These are phyloP conservation scores for Tremella mesenterica DNA, from an alignment of 768 basidiomycete species.

Conservation along the genomic window DNA sequence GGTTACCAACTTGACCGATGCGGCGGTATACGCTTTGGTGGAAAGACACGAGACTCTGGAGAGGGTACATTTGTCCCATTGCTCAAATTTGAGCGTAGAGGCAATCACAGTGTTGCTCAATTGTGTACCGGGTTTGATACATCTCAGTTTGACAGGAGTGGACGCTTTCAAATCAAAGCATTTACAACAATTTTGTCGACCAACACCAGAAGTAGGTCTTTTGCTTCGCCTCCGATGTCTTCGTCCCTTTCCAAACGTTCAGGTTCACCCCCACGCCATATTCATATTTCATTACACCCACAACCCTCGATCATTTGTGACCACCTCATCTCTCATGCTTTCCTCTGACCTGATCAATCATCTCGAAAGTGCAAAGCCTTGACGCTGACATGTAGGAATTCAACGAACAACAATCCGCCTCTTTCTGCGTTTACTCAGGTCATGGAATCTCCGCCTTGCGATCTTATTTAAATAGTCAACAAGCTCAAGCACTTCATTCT, in stretches of 20 bases:
- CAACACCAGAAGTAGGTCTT: slow-evolving; percentile 66
- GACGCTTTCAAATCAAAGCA: slow-evolving; percentile 76
- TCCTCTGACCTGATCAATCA: background rate
- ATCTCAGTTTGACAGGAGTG: slow-evolving; percentile 95
- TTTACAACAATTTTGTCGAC: slow-evolving; percentile 79
- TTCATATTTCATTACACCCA: too few relatives aligned
- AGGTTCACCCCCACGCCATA: too few relatives aligned
- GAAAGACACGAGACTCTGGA: slow-evolving; percentile 80
- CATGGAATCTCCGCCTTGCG: slow-evolving; percentile 77
- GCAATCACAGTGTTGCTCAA: slow-evolving; percentile 84
- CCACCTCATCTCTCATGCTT: background rate
- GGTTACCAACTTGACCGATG: slow-evolving; percentile 80
- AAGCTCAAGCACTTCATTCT: slow-evolving; percentile 1
- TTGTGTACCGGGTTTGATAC: slow-evolving; percentile 80
- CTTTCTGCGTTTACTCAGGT: slow-evolving; percentile 96
- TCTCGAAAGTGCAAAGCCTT: background rate
- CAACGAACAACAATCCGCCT: slow-evolving; percentile 72
- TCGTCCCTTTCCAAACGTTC: too few relatives aligned
- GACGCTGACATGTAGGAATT: slow-evolving; percentile 59
- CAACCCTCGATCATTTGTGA: too few relatives aligned
- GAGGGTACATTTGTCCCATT: slow-evolving; percentile 93
- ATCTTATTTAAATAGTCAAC: slow-evolving; percentile 52
- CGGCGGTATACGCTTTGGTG: slow-evolving; percentile 79
- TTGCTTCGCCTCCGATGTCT: too few relatives aligned
- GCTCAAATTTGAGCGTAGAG: slow-evolving; percentile 85